Evolutionary conservation across 208 protist species (phyloP).

Genomic region (Acanthamoeba healyi): DNA sequence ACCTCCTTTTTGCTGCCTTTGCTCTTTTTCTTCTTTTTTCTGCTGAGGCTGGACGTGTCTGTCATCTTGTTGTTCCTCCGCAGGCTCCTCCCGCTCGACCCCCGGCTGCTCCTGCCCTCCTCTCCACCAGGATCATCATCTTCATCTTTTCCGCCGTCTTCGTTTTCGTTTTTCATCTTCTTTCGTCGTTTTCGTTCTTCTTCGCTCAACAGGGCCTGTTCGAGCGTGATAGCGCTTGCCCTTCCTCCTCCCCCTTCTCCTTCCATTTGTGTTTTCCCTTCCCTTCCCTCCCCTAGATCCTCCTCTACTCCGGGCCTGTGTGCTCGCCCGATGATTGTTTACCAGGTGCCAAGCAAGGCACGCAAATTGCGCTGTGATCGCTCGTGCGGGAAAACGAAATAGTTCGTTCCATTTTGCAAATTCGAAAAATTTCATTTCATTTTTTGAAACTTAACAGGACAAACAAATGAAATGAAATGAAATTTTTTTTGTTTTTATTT

Average conservation of each 20-base stretch:
- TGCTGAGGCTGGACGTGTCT: neutral
- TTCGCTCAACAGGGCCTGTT: neutral
- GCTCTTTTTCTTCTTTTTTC: neutral
- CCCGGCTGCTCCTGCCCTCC: neutral
- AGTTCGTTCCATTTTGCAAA: neutral
- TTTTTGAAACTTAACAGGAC: too few species aligned
- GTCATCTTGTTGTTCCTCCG: neutral
- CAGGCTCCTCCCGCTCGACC: too few species aligned
- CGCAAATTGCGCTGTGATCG: neutral
- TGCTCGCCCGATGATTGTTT: neutral
- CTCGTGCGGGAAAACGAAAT: neutral
- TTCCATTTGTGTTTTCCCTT: neutral
- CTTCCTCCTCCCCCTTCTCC: neutral
- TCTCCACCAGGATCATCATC: neutral
- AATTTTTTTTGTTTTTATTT: too few species aligned
- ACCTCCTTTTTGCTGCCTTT: neutral
- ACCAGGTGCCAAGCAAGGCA: neutral
- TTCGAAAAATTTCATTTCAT: too few species aligned
- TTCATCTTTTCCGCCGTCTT: neutral
- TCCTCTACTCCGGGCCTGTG: too few species aligned
- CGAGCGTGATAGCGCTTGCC: neutral
- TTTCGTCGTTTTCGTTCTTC: constrained; percentile 9
- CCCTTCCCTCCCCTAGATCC: too few species aligned
- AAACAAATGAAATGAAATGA: too few species aligned
- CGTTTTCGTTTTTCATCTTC: neutral